Base-by-base conservation (phyloP, 345 rosid species). In the Mangifera indica region DNA sequence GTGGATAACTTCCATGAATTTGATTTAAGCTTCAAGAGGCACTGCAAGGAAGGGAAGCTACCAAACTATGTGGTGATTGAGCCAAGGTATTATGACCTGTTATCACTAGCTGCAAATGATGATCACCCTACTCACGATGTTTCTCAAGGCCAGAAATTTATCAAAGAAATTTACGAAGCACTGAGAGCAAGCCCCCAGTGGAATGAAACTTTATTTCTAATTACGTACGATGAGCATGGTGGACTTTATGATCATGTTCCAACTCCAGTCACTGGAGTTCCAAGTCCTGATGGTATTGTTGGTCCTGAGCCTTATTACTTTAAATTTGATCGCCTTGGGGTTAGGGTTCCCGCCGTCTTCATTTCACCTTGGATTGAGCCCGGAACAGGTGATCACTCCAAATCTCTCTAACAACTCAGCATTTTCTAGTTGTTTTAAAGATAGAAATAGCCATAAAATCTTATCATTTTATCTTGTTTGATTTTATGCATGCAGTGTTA, bases 201-300 rank as follows among this genome's bases (percentile, higher is more conserved):
- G 98, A 86, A 93, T 22, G 89, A 91, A 78, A 89, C 59, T 10
- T 65, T 89, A 52, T 87, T 93, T 63, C 18, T 91, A 0, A 51
- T 93, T 42, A 74, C 78, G 21, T 93, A 93, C 44, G 97, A 91
- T 69, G 98, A 91, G 53, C 98, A 93, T 34, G 97, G 98, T n/a
- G 98, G 97, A 11, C 91, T 87, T 76, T 93, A 87, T 18, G 98
- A 93, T 71, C 98, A 93, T 66, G 98, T 91, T 49, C 92, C 92
- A 1, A 93, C 97, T 0, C 98, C 98, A 0, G 80, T 77, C 15
- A 74, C 59, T 2, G 96, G 97, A 3, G 88, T 93, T 22, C 98
- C 98, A 0, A 93, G 83, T 66, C 98, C 96, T 0, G 98, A 93
- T 37, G 96, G 79, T 52, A 71, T 93, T 13, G 82, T 82, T 57